Evolutionary conservation across 2,329 filamentous ascomycete genomes (phyloP).

Genomic region (Aspergillus niger): DNA sequence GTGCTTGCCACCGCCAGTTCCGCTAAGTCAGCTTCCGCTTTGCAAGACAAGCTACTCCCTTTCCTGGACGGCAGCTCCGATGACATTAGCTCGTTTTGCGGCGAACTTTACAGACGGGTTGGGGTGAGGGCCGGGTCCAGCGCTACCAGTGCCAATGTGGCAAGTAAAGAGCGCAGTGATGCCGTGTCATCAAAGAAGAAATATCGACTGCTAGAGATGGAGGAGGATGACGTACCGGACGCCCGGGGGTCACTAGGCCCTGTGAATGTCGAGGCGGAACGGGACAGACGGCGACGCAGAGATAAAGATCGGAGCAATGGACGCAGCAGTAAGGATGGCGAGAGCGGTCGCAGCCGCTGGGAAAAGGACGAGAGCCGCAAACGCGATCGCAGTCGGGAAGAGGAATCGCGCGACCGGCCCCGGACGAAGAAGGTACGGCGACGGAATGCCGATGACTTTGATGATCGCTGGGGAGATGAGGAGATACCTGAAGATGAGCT

Average conservation of each 20-base stretch:
- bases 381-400: slow-evolving; percentile 40
- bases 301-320: slow-evolving; percentile 3
- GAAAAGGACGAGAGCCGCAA: slow-evolving; percentile 43
- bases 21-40: slow-evolving; percentile 49
- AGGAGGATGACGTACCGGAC: slow-evolving; percentile 47
- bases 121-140: slow-evolving; percentile 20
- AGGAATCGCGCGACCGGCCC: slow-evolving; percentile 44
- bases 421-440: slow-evolving; percentile 55
- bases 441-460: slow-evolving; percentile 60
- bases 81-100: slow-evolving; percentile 52
- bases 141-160: slow-evolving; percentile 15
- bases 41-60: slow-evolving; percentile 54
- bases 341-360: slow-evolving; percentile 27
- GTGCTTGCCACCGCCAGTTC: slow-evolving; percentile 56
- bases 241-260: slow-evolving; percentile 35
- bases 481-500: slow-evolving; percentile 52
- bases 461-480: slow-evolving; percentile 82
- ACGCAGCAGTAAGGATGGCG: slow-evolving; percentile 26
- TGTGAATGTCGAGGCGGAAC: slow-evolving; percentile 41
- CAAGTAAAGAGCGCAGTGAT: slow-evolving; percentile 23
- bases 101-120: slow-evolving; percentile 46
- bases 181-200: slow-evolving; percentile 47
- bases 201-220: slow-evolving; percentile 59
- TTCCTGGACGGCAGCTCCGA: slow-evolving; percentile 55
- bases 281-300: slow-evolving; percentile 31